Base-by-base conservation (phyloP, 306 rosid genomes). In the Glycine soja region DNA sequence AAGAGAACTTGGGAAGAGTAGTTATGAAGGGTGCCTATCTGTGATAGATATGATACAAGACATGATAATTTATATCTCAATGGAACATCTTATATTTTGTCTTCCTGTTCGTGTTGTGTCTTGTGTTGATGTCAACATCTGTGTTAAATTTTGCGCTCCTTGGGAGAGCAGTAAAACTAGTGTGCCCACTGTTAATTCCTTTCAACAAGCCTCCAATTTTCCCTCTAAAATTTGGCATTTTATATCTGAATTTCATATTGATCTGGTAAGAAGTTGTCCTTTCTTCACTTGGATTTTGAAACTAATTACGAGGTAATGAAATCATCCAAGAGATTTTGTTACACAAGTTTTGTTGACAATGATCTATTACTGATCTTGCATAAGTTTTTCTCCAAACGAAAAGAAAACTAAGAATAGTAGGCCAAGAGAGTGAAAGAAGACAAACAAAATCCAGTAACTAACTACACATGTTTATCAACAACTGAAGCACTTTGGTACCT, bases 401-500 rank as follows among this genome's bases (percentile, higher is more conserved):
- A 46, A 70, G 59, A 24, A 77, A 61, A 63, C 51, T 43, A 11
- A 52, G 47, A 77, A 11, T 8, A 50, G 9, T 43, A n/a, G 53
- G 70, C 62, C 40, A 42, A 76, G n/a, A 63, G 36, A 36, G 42
- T 32, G 42, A 50, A 42, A 42, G 34, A 59, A 65, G 32, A 46
- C n/a, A 10, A 48, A 59, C 11, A 58, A 5, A 9, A 58, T 48
- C 64, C 54, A 11, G 15, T 62, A 42, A 51, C 67, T 36, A 51
- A 51, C 67, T 78, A 30, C 73, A 48, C 84, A 67, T 58, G 40
- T 80, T 66, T 47, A 46, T 67, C 58, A 65, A 70, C 62, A 70
- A 58, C 43, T 79, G n/a, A 71, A 72, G 59, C 63, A 40, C 46
- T 67, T 61, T 2, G 4, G 66, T 64, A 46, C 46, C 65, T 48